phyloP scores from a whole-genome alignment of 371 early-diverging fungal genomes.

The Gilbertella persicaria region DNA sequence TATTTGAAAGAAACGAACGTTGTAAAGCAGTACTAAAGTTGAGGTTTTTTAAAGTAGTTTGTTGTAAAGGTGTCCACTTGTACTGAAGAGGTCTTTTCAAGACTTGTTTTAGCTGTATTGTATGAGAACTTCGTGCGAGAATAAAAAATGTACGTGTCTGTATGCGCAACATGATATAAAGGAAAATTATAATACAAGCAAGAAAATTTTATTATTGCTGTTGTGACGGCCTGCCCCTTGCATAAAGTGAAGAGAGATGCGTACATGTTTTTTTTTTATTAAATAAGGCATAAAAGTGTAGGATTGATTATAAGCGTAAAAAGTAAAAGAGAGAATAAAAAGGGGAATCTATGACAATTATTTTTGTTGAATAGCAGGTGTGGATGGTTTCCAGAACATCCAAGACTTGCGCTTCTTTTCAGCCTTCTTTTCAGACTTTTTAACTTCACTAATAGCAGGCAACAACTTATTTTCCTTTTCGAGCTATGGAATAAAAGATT shows the following conservation, averaged over 20 bases:
- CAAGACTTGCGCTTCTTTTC: slow-evolving; percentile 18
- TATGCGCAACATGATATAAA: not conserved
- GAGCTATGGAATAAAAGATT: not conserved
- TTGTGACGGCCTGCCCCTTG: too few relatives aligned
- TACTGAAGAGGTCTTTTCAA: not conserved
- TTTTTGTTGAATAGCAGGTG: slow-evolving; percentile 6
- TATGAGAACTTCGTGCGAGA: not conserved
- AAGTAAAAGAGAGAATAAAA: not conserved
- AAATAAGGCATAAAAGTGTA: not conserved
- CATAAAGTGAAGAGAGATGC: too few relatives aligned
- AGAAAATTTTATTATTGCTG: too few relatives aligned
- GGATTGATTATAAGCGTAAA: not conserved
- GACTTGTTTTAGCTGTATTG: not conserved
- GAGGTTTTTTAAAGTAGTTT: not conserved
- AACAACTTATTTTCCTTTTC: not conserved
- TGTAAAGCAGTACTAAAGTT: not conserved
- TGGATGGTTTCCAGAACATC: slow-evolving; percentile 29
- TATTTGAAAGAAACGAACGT: not conserved
- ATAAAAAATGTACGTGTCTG: not conserved
- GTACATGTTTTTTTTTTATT: not conserved
- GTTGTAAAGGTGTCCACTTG: not conserved
- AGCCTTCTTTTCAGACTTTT: slow-evolving; percentile 13
- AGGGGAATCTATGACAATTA: not conserved
- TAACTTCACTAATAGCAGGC: not conserved
- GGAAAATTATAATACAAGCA: too few relatives aligned